These are phyloP conservation scores for Sporisorium reilianum DNA, from an alignment of 1,284 basidiomycete species.

Conservation along the genomic window DNA sequence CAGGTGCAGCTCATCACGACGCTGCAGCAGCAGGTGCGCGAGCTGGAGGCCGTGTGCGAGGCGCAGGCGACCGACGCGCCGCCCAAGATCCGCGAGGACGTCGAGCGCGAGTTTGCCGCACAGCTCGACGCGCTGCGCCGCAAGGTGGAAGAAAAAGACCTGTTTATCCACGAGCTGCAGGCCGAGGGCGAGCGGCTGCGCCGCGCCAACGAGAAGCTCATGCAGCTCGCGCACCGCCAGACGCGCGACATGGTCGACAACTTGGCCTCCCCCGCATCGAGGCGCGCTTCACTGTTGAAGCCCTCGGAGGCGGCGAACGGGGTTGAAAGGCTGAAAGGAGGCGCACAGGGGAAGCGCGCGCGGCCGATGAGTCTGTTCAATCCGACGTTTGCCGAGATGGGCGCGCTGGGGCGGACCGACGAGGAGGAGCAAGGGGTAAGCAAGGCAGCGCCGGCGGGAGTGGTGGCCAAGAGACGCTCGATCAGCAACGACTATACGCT, in stretches of 20 bases:
- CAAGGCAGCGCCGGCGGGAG: not conserved
- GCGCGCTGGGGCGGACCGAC: not conserved
- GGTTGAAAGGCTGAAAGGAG: not conserved
- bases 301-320: conserved; percentile 5
- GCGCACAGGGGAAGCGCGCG: not conserved
- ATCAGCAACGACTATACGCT: conserved; percentile 49
- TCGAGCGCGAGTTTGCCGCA: conserved; percentile 50
- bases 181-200: conserved; percentile 43
- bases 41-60: conserved; percentile 64
- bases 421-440: not conserved
- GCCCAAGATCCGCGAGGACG: conserved; percentile 60
- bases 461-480: conserved; percentile 8
- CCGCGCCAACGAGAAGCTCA: conserved; percentile 46
- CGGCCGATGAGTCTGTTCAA: conserved; percentile 45
- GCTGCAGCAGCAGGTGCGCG: conserved; percentile 51
- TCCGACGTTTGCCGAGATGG: not conserved
- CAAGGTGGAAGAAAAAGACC: conserved; percentile 46
- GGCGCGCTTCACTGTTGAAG: conserved; percentile 10
- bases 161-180: conserved; percentile 49
- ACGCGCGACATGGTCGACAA: conserved; percentile 53
- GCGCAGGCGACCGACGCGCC: conserved; percentile 57
- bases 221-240: conserved; percentile 53
- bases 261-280: conserved; percentile 10
- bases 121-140: conserved; percentile 26
- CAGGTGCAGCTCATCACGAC: conserved; percentile 47